These are phyloP conservation scores for Fusarium sp. DNA, from an alignment of 2,329 filamentous ascomycete species.

Conservation along the genomic window DNA sequence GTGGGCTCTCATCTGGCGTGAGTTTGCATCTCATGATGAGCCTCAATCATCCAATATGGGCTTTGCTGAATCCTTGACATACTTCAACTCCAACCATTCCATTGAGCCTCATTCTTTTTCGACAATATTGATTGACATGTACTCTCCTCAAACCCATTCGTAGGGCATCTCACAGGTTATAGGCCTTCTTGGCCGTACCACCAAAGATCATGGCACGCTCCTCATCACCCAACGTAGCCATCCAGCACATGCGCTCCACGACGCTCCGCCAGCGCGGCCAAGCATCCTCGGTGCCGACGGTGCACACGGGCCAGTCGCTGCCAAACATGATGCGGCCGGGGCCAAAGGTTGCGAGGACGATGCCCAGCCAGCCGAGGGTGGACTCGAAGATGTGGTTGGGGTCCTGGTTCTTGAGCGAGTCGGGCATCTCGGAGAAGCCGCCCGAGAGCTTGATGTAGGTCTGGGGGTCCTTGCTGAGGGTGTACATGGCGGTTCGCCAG, in stretches of 20 bases:
- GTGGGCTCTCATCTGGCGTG: background rate
- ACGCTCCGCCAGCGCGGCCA: slow-evolving; percentile 80
- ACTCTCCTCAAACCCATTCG: background rate
- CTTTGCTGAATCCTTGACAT: background rate
- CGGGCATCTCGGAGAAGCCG: slow-evolving; percentile 78
- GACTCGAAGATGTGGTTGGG: slow-evolving; percentile 67
- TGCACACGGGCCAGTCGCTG: slow-evolving; percentile 93
- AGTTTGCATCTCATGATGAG: slow-evolving; percentile 5
- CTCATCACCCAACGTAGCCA: slow-evolving; percentile 66
- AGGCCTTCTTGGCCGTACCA: slow-evolving; percentile 75
- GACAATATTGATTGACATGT: background rate
- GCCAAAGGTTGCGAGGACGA: slow-evolving; percentile 76
- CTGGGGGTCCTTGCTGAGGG: slow-evolving; percentile 67
- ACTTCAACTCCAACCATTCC: background rate
- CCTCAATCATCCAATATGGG: background rate
- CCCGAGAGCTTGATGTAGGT: slow-evolving; percentile 96
- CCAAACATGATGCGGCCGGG: slow-evolving; percentile 82
- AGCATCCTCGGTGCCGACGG: slow-evolving; percentile 65
- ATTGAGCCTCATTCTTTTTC: background rate
- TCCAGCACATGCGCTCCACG: slow-evolving; percentile 71
- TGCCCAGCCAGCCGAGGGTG: slow-evolving; percentile 74
- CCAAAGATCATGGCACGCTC: slow-evolving; percentile 74
- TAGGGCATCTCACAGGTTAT: slow-evolving; percentile 56
- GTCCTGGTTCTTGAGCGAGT: slow-evolving; percentile 57
- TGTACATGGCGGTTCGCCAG: slow-evolving; percentile 74